phyloP scores from a whole-genome alignment of 257 asterid species.

The Nyctanthes arbortristis region DNA sequence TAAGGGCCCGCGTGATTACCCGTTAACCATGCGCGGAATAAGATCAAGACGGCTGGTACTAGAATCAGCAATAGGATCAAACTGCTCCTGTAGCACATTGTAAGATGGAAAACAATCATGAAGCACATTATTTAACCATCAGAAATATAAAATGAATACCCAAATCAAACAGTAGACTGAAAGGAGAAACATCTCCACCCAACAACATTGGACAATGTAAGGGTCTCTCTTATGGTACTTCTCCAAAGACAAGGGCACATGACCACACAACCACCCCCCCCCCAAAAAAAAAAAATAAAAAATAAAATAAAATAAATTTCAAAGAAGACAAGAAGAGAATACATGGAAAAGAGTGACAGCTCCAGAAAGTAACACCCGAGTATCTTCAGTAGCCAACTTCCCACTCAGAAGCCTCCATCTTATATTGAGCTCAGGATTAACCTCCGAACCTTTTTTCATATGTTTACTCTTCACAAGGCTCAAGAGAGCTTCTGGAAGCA shows the following conservation, averaged over 20 bases:
- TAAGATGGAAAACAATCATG: conserved; percentile 17
- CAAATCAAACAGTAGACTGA: not conserved
- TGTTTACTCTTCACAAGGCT: conserved; percentile 51
- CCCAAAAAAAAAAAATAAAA: too few relatives aligned
- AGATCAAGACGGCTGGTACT: conserved; percentile 68
- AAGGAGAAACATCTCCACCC: not conserved
- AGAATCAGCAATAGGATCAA: conserved; percentile 82
- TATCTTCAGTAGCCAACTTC: conserved; percentile 52
- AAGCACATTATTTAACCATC: not conserved
- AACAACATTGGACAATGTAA: too few relatives aligned
- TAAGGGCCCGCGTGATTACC: conserved; percentile 53
- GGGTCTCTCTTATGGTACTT: not conserved
- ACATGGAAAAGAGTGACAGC: conserved; percentile 81
- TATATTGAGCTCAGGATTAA: conserved; percentile 42
- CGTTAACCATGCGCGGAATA: conserved; percentile 78
- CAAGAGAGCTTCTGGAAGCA: conserved; percentile 54
- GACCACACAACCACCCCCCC: too few relatives aligned
- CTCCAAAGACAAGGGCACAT: not conserved
- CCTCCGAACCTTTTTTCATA: conserved; percentile 33
- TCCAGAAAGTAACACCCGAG: conserved; percentile 62
- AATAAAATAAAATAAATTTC: not conserved
- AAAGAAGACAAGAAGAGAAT: conserved; percentile 13
- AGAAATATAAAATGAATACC: not conserved
- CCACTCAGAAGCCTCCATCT: conserved; percentile 85
- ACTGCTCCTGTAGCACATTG: conserved; percentile 60